Evolutionary conservation across 2,329 filamentous ascomycete species (phyloP).

Genomic region (Emericellopsis atlantica): DNA sequence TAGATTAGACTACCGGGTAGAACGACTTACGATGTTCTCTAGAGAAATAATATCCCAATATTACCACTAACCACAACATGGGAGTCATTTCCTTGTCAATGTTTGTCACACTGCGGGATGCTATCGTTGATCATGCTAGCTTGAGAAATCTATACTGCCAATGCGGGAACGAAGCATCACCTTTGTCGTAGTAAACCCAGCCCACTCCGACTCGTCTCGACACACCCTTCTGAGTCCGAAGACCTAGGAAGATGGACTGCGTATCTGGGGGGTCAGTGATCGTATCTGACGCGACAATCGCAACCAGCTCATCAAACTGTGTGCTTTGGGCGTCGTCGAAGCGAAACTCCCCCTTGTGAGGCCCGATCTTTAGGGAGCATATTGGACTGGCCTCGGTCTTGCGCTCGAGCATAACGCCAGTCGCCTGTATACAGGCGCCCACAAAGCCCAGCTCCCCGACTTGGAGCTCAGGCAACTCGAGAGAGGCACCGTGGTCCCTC

Average conservation of each 20-base stretch:
- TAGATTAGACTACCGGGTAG: no score
- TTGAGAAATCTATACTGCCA: slow-evolving; percentile 4
- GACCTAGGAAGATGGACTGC: slow-evolving; percentile 3
- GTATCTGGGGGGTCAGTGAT: slow-evolving; percentile 3
- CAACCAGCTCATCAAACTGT: slow-evolving; percentile 3
- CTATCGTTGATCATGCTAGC: neutral
- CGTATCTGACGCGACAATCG: slow-evolving; percentile 4
- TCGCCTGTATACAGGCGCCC: neutral
- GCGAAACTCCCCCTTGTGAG: slow-evolving; percentile 4
- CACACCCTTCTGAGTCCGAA: neutral
- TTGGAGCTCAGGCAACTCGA: neutral
- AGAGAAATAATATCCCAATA: no score
- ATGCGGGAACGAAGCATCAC: neutral
- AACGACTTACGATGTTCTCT: no score
- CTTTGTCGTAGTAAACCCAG: slow-evolving; percentile 2
- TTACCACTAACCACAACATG: no score
- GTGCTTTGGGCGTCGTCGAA: slow-evolving; percentile 1
- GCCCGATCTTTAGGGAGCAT: neutral
- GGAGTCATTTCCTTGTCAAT: no score
- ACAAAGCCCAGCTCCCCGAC: slow-evolving; percentile 1
- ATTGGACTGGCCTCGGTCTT: neutral
- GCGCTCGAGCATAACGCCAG: neutral
- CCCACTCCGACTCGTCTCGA: slow-evolving; percentile 3
- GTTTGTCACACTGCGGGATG: no score
- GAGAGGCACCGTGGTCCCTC: neutral